A percentile compares a stretch with the other conserved stretches of the same genome.
phyloP scores from a whole-genome alignment of 1,284 basidiomycete species.

The Somion occarium region DNA sequence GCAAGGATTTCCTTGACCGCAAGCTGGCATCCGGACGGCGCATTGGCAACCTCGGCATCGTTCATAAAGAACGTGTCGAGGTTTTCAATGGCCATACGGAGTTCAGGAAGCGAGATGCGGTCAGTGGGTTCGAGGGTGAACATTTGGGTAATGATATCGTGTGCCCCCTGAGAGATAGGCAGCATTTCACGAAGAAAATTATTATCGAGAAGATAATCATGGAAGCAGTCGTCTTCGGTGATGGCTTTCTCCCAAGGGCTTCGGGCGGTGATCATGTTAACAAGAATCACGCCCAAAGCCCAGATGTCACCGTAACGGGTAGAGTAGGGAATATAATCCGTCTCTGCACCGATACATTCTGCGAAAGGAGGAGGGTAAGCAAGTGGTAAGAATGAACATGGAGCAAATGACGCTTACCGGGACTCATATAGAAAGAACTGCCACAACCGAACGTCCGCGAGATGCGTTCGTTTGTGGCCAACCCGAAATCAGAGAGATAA shows the following conservation, averaged over 20 bases:
- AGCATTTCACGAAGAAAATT: slow-evolving; percentile 68
- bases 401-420: slow-evolving; percentile 32
- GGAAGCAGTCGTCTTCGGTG: slow-evolving; percentile 70
- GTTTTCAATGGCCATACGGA: slow-evolving; percentile 53
- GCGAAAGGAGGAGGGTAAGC: neutral
- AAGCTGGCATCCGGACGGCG: neutral
- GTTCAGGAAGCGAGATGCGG: slow-evolving; percentile 56
- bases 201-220: slow-evolving; percentile 35
- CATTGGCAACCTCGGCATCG: slow-evolving; percentile 39
- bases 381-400: neutral
- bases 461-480: slow-evolving; percentile 50
- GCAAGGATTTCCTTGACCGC: slow-evolving; percentile 1
- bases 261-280: slow-evolving; percentile 81
- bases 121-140: slow-evolving; percentile 48
- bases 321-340: slow-evolving; percentile 44
- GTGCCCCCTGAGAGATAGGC: slow-evolving; percentile 63
- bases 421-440: slow-evolving; percentile 57
- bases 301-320: slow-evolving; percentile 83
- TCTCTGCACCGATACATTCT: slow-evolving; percentile 27
- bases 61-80: slow-evolving; percentile 69
- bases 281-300: slow-evolving; percentile 57
- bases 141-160: slow-evolving; percentile 54
- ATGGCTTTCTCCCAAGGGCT: slow-evolving; percentile 86
- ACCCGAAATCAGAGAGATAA: slow-evolving; percentile 64
- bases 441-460: slow-evolving; percentile 47